Base-by-base conservation (phyloP, 225 moss, liverwort and hornwort species). In the Pseudoscleropodium purum region DNA sequence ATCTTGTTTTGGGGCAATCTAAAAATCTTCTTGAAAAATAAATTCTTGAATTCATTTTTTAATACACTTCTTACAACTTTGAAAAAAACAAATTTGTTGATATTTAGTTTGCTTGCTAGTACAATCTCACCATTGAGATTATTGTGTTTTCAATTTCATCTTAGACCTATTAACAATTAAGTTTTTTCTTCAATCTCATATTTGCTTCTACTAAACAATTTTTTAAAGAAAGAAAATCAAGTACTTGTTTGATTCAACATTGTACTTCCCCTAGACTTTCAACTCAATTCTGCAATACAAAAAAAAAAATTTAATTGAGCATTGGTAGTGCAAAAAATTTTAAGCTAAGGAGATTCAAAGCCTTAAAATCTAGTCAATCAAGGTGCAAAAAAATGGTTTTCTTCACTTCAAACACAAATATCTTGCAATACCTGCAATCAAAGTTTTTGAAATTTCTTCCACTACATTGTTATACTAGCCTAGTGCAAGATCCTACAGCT, bases 371-470 rank as follows among this genome's bases (percentile, higher is more conserved):
- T 11, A 18, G 11, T 18, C 2, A 30, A 1, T 1, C 2, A 30
- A 45, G 47, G 75, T 30, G 10, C 18, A 3, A 18, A 30, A 31
- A 47, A 6, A 18, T 18, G 10, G 2, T 75, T 47, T 47, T 11
- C 7, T 47, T 7, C 31, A 75, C 18, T 75, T 47, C 30, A 30
- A 47, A 75, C 2, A 0, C 11, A 30, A 47, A 10, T 47, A 30
- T 75, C 47, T 75, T 30, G 18, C 47, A 75, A 75, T 47, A 10
- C 9, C 0, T 0, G 0, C 0, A 0, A 0, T 8, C 10, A 6
- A 18, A 30, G 2, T 7, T 47, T 47, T 6, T 2, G 4, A 12
- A 75, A 75, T 19, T 49, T 49, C 7, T 31, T 49, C 5, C 33
- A 49, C 20, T 49, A 20, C 33, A 33, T 75, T 49, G 2, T 75